phyloP scores from a whole-genome alignment of 2,329 filamentous ascomycete species.

The Mollisiaceae sp. region DNA sequence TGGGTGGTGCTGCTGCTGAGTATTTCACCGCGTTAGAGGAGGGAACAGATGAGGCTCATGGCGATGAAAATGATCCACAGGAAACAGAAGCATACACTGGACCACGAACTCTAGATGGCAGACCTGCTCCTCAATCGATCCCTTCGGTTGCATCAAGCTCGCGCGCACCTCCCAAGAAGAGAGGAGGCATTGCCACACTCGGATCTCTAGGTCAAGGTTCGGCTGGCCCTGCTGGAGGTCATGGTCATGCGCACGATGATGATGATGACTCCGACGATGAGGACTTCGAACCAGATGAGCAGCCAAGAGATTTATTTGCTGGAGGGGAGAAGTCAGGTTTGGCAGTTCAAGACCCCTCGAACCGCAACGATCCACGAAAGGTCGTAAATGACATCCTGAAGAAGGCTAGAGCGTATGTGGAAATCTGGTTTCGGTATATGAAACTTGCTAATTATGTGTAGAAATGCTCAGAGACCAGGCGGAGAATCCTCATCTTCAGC shows the following conservation, averaged over 20 bases:
- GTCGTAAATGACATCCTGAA: conserved; percentile 68
- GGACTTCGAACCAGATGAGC: conserved; percentile 59
- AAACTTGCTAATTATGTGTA: conserved; percentile 41
- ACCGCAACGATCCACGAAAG: conserved; percentile 53
- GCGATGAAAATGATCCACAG: conserved; percentile 43
- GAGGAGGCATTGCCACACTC: conserved; percentile 62
- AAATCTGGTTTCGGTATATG: neutral
- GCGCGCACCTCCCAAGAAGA: conserved; percentile 33
- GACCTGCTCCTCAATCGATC: conserved; percentile 55
- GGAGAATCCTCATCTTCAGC: conserved; percentile 56
- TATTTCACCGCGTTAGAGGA: conserved; percentile 66
- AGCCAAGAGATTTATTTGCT: conserved; percentile 74
- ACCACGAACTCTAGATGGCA: conserved; percentile 66
- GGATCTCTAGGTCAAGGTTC: conserved; percentile 51
- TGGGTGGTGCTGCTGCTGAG: conserved; percentile 64
- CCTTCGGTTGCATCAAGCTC: conserved; percentile 37
- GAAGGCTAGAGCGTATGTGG: conserved; percentile 63
- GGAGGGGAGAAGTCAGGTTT: conserved; percentile 84
- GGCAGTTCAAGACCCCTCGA: conserved; percentile 66
- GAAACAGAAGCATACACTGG: conserved; percentile 59
- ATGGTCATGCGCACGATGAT: conserved; percentile 57
- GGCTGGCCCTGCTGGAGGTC: conserved; percentile 42
- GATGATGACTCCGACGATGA: conserved; percentile 66
- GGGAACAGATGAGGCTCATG: conserved; percentile 47
- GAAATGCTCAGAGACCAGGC: conserved; percentile 65